Base-by-base conservation (phyloP, 2,329 filamentous ascomycete genomes). In the Fusarium sp. region DNA sequence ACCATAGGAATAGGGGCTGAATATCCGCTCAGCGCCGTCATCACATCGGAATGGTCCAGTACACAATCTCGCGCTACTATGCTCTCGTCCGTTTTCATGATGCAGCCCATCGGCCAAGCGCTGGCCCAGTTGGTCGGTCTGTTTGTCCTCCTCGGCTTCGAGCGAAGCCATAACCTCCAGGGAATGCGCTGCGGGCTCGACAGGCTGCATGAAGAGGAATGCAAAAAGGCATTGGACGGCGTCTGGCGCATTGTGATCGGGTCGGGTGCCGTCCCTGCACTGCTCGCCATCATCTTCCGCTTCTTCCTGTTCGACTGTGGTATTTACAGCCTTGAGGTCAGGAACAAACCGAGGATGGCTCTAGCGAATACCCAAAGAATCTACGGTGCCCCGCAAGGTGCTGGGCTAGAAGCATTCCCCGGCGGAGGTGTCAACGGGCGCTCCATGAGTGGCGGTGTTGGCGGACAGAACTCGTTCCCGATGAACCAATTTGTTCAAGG, bases 191-290 rank as follows among this genome's bases (percentile, higher is more conserved):
- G 87, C 69, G 87, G 87, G 24, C 81, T 88, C 44, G 84, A 88
- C 72, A 81, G 75, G 3, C 76, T 83, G 11, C 78, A 87, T 70
- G 81, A 85, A 13, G 81, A 84, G 13, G 84, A 86, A 65, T 88
- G 86, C 70, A 83, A 84, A 41, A 80, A 80, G 63, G 81, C 81
- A 13, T 76, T 92, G 4, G 90, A 92, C 72, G 88, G 86, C 3
- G 89, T 91, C 71, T 93, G 91, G 90, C 86, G 91, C 54, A 91
- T 91, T 76, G 89, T 92, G 36, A 88, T 92, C 71, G 91, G 90
- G 5, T 88, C 90, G 1, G 91, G 91, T 12, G 90, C 90, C 14
- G 84, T 92, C 0, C 91, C 91, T 0, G 90, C 90, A 8, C 82
- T 90, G 18, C 82, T 92, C 14, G 90, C 91, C 73, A 89, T 91